phyloP scores from a whole-genome alignment of 768 basidiomycete genomes.

The Termitomyces bulborhizus region DNA sequence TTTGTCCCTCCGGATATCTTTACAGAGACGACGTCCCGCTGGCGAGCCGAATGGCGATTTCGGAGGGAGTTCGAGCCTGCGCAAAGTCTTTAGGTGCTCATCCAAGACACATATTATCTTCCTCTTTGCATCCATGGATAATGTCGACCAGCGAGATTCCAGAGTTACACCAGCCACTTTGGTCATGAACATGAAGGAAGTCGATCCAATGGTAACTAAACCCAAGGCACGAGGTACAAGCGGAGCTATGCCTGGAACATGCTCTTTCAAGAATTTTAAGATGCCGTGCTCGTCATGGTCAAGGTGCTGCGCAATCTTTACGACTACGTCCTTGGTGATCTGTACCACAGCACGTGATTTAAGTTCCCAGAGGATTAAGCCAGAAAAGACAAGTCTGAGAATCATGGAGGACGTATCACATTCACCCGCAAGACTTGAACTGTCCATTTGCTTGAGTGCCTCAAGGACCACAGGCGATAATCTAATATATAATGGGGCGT shows the following conservation, averaged over 20 bases:
- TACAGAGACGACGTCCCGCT: not conserved
- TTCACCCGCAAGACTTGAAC: not conserved
- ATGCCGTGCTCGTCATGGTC: not conserved
- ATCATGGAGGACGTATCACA: not conserved
- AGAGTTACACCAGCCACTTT: not conserved
- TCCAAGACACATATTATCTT: not conserved
- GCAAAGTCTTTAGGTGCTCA: not conserved
- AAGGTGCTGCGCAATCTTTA: not conserved
- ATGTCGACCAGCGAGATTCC: not conserved
- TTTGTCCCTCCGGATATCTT: not conserved
- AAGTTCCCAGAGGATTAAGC: not conserved
- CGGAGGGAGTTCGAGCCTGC: not conserved
- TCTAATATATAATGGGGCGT: no score
- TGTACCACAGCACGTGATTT: not conserved
- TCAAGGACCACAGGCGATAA: not conserved
- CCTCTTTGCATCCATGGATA: not conserved
- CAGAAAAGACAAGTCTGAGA: not conserved
- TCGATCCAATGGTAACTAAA: not conserved
- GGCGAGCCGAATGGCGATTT: not conserved
- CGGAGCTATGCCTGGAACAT: not conserved
- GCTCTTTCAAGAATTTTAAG: not conserved
- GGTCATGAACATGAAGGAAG: constrained; percentile 4
- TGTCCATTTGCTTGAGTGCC: not conserved
- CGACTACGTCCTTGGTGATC: not conserved
- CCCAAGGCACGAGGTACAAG: not conserved